A percentile compares a stretch with the other conserved stretches of the same genome.
Conservation (phyloP, 164 flowering plant species). For the Tetracentron sinense region DNA sequence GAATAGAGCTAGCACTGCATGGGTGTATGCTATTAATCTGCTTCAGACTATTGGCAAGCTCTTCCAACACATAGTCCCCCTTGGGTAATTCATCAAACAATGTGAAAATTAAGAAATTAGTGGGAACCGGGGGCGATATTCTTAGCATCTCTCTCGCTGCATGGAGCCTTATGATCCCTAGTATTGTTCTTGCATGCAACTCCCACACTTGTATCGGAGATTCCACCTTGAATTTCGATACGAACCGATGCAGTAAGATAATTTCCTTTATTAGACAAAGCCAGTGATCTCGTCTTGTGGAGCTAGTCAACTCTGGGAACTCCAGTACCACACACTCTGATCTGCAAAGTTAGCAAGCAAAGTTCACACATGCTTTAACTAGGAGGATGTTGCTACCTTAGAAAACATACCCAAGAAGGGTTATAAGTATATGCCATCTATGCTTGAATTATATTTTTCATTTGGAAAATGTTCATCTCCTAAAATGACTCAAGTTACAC, state of each 20-base stretch:
- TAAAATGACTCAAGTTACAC: too few species aligned
- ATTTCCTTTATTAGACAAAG: constrained; percentile 69
- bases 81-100: constrained; percentile 79
- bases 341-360: constrained; percentile 33
- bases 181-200: constrained; percentile 72
- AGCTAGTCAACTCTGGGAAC: constrained; percentile 93
- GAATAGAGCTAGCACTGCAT: constrained; percentile 64
- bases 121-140: constrained; percentile 71
- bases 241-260: constrained; percentile 58
- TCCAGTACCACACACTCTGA: constrained; percentile 66
- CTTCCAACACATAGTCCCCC: constrained; percentile 82
- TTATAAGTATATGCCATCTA: too few species aligned
- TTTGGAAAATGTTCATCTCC: too few species aligned
- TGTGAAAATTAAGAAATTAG: constrained; percentile 70
- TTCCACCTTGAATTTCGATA: constrained; percentile 42
- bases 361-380: not conserved
- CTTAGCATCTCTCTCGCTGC: constrained; percentile 90
- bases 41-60: constrained; percentile 59
- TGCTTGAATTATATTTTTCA: too few species aligned
- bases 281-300: constrained; percentile 94
- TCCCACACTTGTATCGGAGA: constrained; percentile 62
- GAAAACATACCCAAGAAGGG: not conserved
- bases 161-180: constrained; percentile 75
- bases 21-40: constrained; percentile 38
- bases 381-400: not conserved